Base-by-base conservation (phyloP, 495 filamentous ascomycete species). In the Pyronema domesticum region DNA sequence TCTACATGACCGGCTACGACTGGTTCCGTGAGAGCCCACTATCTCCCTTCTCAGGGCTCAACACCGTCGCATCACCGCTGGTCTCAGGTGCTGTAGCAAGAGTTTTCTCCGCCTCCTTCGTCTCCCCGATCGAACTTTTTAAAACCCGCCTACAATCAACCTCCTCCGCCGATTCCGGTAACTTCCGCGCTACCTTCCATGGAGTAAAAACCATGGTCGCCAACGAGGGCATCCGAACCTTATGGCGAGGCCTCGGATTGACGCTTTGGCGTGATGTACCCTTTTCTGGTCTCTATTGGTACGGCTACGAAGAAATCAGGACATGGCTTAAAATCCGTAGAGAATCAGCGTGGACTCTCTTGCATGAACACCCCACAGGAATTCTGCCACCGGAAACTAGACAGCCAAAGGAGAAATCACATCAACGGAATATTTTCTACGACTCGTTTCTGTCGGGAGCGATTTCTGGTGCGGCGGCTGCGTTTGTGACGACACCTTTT, bases 231-330 rank as follows among this genome's bases (percentile, higher is more conserved):
- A 85, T 88, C 60, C 72, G 72, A 11, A 83, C 86, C 4, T 76
- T 95, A 0, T 95, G 89, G 89, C 73, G 88, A 15, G 89, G 89
- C 0, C 69, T 95, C 55, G 86, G 81, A 0, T 72, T 95, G 48
- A 94, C 87, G 0, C 79, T 95, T 62, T 95, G 89, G 89, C 75
- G 89, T 37, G 89, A 95, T 66, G 89, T 94, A 0, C 89, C 89
- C 1, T 95, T 95, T 63, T 94, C 87, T 11, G 89, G 82, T 9
- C 73, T 95, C 54, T 95, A 95, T 69, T 95, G 89, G 89, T 88
- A 81, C 79, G 88, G 88, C 10, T 95, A 95, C 65, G 89, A 95
- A 71, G 74, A 76, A 43, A 78, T 84, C 6, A 37, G 40, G 35
- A 23, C 13, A 2, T 14, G 11, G 15, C 35, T 52, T 13, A 17